Evolutionary conservation across 805 yeast genomes (phyloP).

Genomic region (Cyberlindnera bimundalis): DNA sequence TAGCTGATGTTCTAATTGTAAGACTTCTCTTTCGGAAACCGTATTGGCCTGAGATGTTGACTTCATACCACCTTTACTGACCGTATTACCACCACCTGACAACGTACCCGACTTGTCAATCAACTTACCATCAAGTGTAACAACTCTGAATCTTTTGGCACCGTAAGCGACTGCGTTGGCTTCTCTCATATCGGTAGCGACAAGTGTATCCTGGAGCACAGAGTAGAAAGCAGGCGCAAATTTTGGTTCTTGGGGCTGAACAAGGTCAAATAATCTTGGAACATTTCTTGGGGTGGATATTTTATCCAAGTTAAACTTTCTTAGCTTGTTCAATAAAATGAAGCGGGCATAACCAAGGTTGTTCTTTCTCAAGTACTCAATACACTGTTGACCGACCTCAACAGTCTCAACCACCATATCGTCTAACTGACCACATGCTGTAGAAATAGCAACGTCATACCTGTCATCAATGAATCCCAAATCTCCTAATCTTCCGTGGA

Average conservation of each 20-base stretch:
- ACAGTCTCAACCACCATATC: constrained; percentile 88
- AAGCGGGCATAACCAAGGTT: constrained; percentile 88
- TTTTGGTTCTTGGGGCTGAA: constrained; percentile 59
- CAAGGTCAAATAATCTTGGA: constrained; percentile 82
- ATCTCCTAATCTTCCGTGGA: constrained; percentile 88
- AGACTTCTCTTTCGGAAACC: constrained; percentile 56
- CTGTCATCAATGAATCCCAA: constrained; percentile 85
- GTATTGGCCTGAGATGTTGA: constrained; percentile 35
- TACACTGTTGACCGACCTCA: constrained; percentile 69
- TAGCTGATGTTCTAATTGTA: constrained; percentile 49
- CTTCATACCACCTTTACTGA: constrained; percentile 75
- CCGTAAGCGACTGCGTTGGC: constrained; percentile 92
- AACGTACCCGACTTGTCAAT: constrained; percentile 93
- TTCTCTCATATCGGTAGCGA: constrained; percentile 69
- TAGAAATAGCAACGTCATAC: constrained; percentile 91
- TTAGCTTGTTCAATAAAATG: constrained; percentile 71
- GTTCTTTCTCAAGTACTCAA: constrained; percentile 77
- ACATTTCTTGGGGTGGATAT: constrained; percentile 71
- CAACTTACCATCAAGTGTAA: constrained; percentile 86
- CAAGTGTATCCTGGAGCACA: constrained; percentile 82
- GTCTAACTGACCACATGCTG: constrained; percentile 88
- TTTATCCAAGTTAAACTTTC: constrained; percentile 53
- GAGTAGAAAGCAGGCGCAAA: constrained; percentile 89
- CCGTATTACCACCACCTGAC: constrained; percentile 89
- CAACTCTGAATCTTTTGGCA: constrained; percentile 76